Conservation (phyloP, 345 rosid genomes). For the Abelmoschus esculentus region DNA sequence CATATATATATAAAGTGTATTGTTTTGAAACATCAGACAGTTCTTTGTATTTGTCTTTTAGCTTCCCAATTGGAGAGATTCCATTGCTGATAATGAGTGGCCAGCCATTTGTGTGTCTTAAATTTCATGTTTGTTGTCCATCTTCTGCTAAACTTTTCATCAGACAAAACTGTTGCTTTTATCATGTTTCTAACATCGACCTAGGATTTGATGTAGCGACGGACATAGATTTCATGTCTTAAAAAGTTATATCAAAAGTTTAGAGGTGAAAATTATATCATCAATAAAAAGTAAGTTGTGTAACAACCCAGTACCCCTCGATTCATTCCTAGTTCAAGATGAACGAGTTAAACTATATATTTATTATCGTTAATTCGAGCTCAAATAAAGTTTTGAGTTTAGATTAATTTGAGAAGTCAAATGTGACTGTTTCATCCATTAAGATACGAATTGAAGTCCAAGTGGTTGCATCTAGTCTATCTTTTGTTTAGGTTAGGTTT, state of each 20-base stretch:
- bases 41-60: neutral
- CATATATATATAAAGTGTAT: neutral
- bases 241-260: no score
- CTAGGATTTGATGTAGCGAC: no score
- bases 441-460: constrained; percentile 1
- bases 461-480: constrained; percentile 1
- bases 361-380: no score
- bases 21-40: neutral
- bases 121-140: no score
- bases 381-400: no score
- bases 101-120: neutral
- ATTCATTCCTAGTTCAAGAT: neutral
- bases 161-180: neutral
- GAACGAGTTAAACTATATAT: neutral
- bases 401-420: neutral
- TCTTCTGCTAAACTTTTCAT: neutral
- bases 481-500: neutral
- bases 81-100: neutral
- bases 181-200: neutral
- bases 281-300: no score
- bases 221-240: no score
- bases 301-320: no score
- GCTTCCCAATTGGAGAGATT: neutral
- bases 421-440: neutral
- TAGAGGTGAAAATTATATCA: no score